Percentiles rank a stretch among this genome's conserved stretches.
These are phyloP conservation scores for Aspergillus aculeatinus DNA, from an alignment of 2,329 filamentous ascomycete species.

Conservation along the genomic window DNA sequence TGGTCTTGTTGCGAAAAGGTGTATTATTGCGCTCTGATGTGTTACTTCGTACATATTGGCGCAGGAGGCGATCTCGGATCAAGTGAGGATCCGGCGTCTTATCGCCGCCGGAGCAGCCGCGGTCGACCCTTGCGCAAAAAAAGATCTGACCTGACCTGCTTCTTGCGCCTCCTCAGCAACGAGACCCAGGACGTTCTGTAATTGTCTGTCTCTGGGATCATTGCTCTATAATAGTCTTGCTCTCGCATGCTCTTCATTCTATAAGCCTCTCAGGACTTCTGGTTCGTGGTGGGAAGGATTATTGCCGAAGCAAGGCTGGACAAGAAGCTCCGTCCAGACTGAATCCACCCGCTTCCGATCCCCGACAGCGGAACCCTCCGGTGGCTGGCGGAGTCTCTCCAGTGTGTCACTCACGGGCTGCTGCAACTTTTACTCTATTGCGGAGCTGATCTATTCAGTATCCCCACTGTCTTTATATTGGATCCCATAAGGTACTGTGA, in stretches of 20 bases:
- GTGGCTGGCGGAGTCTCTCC: slow-evolving; percentile 8
- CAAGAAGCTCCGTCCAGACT: not conserved
- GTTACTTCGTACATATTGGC: not conserved
- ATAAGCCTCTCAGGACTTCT: not conserved
- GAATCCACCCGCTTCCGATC: slow-evolving; percentile 5
- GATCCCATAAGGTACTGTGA: not conserved
- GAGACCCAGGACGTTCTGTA: not conserved
- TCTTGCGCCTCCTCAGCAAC: slow-evolving; percentile 1
- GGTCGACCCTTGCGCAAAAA: slow-evolving; percentile 17
- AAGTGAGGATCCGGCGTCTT: slow-evolving; percentile 26
- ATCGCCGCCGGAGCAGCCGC: slow-evolving; percentile 19
- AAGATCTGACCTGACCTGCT: slow-evolving; percentile 15
- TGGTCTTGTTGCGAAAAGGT: not conserved
- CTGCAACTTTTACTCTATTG: slow-evolving; percentile 1
- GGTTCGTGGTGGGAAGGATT: not conserved
- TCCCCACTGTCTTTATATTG: not conserved
- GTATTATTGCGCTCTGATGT: not conserved
- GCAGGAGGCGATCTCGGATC: slow-evolving; percentile 16
- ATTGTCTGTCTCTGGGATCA: not conserved
- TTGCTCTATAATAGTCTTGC: not conserved
- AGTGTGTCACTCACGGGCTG: not conserved
- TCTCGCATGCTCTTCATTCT: not conserved
- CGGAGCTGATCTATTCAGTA: slow-evolving; percentile 11
- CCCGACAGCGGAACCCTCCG: slow-evolving; percentile 12
- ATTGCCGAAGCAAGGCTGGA: not conserved